phyloP scores from a whole-genome alignment of 305 asterid species.

The Andrographis paniculata region DNA sequence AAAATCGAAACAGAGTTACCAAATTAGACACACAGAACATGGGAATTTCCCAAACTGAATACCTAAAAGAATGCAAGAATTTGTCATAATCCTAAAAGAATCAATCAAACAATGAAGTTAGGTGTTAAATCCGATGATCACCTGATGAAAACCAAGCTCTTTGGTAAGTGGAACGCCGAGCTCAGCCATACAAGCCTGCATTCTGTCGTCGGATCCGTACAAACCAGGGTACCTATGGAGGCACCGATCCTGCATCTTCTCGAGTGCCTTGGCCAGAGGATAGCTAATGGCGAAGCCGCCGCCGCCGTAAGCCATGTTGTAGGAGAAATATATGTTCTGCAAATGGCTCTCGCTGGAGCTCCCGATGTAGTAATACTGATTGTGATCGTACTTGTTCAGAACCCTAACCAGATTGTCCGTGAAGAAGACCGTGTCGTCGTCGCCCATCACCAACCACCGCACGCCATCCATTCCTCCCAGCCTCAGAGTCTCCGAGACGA shows the following conservation, averaged over 20 bases:
- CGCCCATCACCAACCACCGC: conserved; percentile 74
- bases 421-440: conserved; percentile 62
- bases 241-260: conserved; percentile 55
- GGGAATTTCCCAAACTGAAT: background rate
- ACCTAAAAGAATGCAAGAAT: too few species aligned
- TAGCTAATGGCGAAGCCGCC: conserved; percentile 76
- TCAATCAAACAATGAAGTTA: background rate
- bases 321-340: conserved; percentile 80
- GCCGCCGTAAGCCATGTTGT: conserved; percentile 67
- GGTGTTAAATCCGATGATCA: conserved; percentile 8
- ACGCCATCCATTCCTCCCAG: conserved; percentile 34
- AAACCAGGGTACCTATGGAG: conserved; percentile 51
- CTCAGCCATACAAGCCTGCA: conserved; percentile 78
- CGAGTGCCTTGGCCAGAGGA: conserved; percentile 54
- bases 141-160: conserved; percentile 75
- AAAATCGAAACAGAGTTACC: background rate
- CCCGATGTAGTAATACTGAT: conserved; percentile 61
- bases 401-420: conserved; percentile 57
- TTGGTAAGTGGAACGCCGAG: conserved; percentile 72
- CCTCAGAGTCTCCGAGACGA: conserved; percentile 74
- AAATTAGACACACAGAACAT: background rate
- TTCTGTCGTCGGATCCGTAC: conserved; percentile 61
- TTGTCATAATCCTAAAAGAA: background rate
- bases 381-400: conserved; percentile 54
- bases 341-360: conserved; percentile 87